phyloP scores from a whole-genome alignment of 164 flowering plant species.

The Annona cherimola region DNA sequence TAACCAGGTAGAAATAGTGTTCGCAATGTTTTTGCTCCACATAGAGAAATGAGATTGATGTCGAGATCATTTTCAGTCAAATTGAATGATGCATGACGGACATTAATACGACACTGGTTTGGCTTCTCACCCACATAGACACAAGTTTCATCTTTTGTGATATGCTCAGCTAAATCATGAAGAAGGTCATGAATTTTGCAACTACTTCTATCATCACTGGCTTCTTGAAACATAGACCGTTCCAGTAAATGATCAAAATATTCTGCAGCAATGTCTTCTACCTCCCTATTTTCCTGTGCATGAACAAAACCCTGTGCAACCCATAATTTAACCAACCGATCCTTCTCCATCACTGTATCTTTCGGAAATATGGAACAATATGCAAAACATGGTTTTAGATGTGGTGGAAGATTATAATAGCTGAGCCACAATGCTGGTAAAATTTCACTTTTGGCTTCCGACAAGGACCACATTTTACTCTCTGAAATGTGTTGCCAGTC shows the following conservation, averaged over 20 bases:
- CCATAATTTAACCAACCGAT: conserved; percentile 8
- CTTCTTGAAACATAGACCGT: conserved; percentile 3
- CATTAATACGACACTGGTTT: neutral
- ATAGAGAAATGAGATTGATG: neutral
- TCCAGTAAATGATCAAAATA: conserved; percentile 7
- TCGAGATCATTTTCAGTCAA: neutral
- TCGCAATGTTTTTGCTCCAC: neutral
- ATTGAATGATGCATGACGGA: neutral
- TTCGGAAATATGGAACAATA: conserved; percentile 11
- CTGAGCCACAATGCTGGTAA: conserved; percentile 9
- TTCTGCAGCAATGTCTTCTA: conserved; percentile 5
- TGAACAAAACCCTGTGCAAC: conserved; percentile 11
- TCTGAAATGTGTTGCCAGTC: conserved; percentile 8
- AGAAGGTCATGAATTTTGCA: conserved; percentile 12
- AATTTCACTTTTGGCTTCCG: neutral
- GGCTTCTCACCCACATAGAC: neutral
- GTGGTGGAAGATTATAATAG: conserved; percentile 4
- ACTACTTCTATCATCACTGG: neutral
- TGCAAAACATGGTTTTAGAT: conserved; percentile 12
- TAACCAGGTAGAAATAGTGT: neutral
- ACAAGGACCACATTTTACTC: conserved; percentile 10
- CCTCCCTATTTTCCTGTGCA: neutral
- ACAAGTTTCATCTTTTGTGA: neutral
- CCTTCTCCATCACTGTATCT: neutral
- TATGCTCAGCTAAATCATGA: conserved; percentile 4